These are phyloP conservation scores for Phalaenopsis hybrid DNA, from an alignment of 116 monocot species.

Conservation along the genomic window DNA sequence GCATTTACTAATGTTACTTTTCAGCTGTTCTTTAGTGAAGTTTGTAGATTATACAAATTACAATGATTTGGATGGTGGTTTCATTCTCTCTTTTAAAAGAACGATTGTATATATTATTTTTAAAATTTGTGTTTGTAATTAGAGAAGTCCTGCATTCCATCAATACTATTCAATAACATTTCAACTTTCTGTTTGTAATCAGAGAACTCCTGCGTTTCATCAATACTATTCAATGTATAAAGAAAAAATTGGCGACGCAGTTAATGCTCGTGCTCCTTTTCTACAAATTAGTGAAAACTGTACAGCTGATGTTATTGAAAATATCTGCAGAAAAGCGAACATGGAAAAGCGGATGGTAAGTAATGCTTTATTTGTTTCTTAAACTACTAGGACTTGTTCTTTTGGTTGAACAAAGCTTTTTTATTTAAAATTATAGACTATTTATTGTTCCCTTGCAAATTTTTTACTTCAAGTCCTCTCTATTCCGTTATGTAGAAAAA, in stretches of 20 bases:
- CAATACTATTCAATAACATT: no score
- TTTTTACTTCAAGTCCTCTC: background rate
- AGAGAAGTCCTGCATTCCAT: no score
- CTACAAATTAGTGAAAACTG: slow-evolving; percentile 10
- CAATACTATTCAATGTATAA: slow-evolving; percentile 48
- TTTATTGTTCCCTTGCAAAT: background rate
- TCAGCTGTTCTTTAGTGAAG: background rate
- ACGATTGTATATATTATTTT: background rate
- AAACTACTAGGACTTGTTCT: background rate
- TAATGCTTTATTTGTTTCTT: background rate
- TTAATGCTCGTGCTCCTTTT: slow-evolving; percentile 35
- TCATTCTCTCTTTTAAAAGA: background rate
- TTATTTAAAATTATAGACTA: background rate
- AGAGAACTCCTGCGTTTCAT: slow-evolving; percentile 39
- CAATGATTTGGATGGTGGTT: background rate
- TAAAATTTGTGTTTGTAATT: background rate
- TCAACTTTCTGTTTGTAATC: slow-evolving; percentile 13
- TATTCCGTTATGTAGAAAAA: no score
- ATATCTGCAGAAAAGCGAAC: slow-evolving; percentile 53
- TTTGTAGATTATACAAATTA: background rate
- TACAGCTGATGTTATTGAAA: slow-evolving; percentile 17
- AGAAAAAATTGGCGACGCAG: slow-evolving; percentile 47
- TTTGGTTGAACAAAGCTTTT: background rate
- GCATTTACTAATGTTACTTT: background rate
- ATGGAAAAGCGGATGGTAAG: slow-evolving; percentile 58